Percentiles rank a stretch among this genome's conserved stretches.
Conservation (phyloP, 352 stramenopile genomes). For the Pythium aquatile region DNA sequence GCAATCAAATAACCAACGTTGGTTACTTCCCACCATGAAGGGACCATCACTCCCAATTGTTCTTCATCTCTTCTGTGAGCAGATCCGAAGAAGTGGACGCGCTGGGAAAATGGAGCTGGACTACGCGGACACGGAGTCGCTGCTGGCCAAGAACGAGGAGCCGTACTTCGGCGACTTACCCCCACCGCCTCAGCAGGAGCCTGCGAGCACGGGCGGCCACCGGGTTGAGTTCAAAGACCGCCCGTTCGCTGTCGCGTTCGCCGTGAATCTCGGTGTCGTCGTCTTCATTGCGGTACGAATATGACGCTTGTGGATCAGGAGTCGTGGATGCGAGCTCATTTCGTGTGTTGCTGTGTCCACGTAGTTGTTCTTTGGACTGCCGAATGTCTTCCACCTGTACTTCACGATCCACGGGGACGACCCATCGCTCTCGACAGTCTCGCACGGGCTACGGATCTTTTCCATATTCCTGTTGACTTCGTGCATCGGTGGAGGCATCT, state of each 20-base stretch:
- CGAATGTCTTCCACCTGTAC: slow-evolving; percentile 73
- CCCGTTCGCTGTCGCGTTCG: slow-evolving; percentile 64
- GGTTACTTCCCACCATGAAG: not conserved
- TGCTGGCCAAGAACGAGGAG: slow-evolving; percentile 54
- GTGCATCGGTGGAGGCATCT: slow-evolving; percentile 62
- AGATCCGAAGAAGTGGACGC: not conserved
- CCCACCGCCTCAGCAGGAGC: slow-evolving; percentile 6
- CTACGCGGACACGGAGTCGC: slow-evolving; percentile 51
- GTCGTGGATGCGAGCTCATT: not conserved
- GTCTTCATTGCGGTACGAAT: slow-evolving; percentile 53
- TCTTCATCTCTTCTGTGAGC: not conserved
- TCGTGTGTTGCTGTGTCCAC: not conserved
- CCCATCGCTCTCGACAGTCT: slow-evolving; percentile 30
- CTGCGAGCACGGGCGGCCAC: slow-evolving; percentile 15
- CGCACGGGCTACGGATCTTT: slow-evolving; percentile 75
- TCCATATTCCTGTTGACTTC: slow-evolving; percentile 65
- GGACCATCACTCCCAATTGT: slow-evolving; percentile 18
- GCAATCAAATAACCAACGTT: slow-evolving; percentile 1
- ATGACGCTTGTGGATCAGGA: not conserved
- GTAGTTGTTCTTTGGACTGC: slow-evolving; percentile 69
- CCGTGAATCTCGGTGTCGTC: slow-evolving; percentile 53
- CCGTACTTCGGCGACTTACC: slow-evolving; percentile 20
- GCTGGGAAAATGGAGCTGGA: slow-evolving; percentile 49
- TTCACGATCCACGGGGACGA: slow-evolving; percentile 72
- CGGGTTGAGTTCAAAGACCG: slow-evolving; percentile 64